A percentile compares a stretch with the other conserved stretches of the same genome.
These are phyloP conservation scores for Penicillium psychrosexuale DNA, from an alignment of 2,329 filamentous ascomycete genomes.

Conservation along the genomic window DNA sequence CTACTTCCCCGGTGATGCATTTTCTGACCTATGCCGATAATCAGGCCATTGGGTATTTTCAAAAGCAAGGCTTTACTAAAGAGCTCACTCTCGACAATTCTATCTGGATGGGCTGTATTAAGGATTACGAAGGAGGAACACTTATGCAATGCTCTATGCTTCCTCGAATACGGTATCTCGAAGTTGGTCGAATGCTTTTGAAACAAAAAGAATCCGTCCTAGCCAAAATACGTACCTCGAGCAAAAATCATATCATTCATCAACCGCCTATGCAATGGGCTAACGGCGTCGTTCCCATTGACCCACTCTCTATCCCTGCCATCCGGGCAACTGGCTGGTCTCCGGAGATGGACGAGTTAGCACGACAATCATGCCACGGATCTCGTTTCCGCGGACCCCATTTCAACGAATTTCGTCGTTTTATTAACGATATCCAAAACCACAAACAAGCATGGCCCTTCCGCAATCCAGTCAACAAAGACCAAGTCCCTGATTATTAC, in stretches of 20 bases:
- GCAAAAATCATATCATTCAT: slow-evolving; percentile 82
- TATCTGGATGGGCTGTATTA: slow-evolving; percentile 99
- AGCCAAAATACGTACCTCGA: slow-evolving; percentile 90
- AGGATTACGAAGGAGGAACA: slow-evolving; percentile 97
- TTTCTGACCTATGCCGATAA: slow-evolving; percentile 98
- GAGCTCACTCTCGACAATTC: slow-evolving; percentile 89
- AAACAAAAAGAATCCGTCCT: slow-evolving; percentile 96
- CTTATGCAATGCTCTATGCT: slow-evolving; percentile 99
- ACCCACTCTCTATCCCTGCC: slow-evolving; percentile 79
- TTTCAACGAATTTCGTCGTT: slow-evolving; percentile 86
- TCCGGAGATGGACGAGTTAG: slow-evolving; percentile 96
- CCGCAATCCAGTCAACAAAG: slow-evolving; percentile 84
- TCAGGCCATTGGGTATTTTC: slow-evolving; percentile 97
- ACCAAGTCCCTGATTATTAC: slow-evolving; percentile 98
- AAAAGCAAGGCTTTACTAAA: slow-evolving; percentile 98
- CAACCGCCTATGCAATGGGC: slow-evolving; percentile 81
- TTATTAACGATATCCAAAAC: slow-evolving; percentile 93
- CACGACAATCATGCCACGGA: slow-evolving; percentile 87
- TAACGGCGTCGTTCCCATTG: slow-evolving; percentile 64
- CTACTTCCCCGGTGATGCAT: slow-evolving; percentile 94
- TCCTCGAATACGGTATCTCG: slow-evolving; percentile 87
- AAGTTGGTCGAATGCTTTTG: slow-evolving; percentile 85
- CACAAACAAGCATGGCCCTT: slow-evolving; percentile 93
- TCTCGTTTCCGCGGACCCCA: slow-evolving; percentile 55
- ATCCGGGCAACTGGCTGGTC: slow-evolving; percentile 93